Conservation (phyloP, 139 green algal genomes). For the Chlamydomonas incerta region DNA sequence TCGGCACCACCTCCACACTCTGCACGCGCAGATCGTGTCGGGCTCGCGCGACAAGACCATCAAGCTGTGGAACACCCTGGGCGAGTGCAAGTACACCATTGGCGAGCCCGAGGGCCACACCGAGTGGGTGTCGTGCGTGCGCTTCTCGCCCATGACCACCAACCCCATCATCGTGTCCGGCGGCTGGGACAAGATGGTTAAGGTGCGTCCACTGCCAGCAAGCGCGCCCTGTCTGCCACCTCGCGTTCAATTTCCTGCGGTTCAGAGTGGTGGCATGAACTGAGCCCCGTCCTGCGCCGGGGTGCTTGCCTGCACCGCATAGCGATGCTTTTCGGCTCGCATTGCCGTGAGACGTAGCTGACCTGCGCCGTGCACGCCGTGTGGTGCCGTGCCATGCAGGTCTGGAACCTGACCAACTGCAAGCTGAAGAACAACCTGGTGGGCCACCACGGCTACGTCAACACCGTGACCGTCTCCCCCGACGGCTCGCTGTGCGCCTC, state of each 20-base stretch:
- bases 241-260: too few relatives aligned
- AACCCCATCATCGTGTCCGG: slow-evolving; percentile 98
- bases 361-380: too few relatives aligned
- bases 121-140: slow-evolving; percentile 97
- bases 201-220: too few relatives aligned
- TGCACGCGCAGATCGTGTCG: slow-evolving; percentile 93
- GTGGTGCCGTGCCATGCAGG: too few relatives aligned
- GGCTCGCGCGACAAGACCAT: slow-evolving; percentile 97
- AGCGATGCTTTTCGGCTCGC: too few relatives aligned
- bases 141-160: slow-evolving; percentile 96
- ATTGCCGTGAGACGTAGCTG: too few relatives aligned
- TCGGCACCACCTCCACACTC: too few relatives aligned
- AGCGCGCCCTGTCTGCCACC: too few relatives aligned
- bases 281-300: too few relatives aligned
- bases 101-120: slow-evolving; percentile 95
- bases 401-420: slow-evolving; percentile 99
- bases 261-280: too few relatives aligned
- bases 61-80: slow-evolving; percentile 99
- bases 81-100: slow-evolving; percentile 99
- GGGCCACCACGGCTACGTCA: slow-evolving; percentile 96
- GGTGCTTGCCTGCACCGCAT: too few relatives aligned
- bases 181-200: slow-evolving; percentile 99
- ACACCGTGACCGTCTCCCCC: slow-evolving; percentile 98
- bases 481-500: slow-evolving; percentile 99
- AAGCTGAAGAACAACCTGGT: slow-evolving; percentile 98